A percentile compares a stretch with the other conserved stretches of the same genome.
These are phyloP conservation scores for Sparassis latifolia DNA, from an alignment of 1,284 basidiomycete species.

Conservation along the genomic window DNA sequence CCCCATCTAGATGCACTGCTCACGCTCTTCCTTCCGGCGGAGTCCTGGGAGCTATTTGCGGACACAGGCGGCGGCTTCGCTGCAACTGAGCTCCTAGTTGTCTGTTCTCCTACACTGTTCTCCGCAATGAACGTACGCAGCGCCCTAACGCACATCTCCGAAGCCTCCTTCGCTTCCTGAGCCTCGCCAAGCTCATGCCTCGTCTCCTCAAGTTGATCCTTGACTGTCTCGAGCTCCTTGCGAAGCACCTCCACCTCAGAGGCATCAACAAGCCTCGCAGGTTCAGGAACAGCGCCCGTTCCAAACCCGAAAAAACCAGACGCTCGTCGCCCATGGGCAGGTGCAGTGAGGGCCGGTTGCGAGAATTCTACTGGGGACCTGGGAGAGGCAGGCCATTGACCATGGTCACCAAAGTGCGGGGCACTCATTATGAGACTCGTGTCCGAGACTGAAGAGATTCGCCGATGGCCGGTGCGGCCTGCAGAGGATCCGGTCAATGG, in stretches of 20 bases:
- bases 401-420: slow-evolving; percentile 9
- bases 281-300: slow-evolving; percentile 33
- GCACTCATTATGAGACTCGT: slow-evolving; percentile 27
- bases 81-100: slow-evolving; percentile 16
- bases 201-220: slow-evolving; percentile 55
- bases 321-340: slow-evolving; percentile 36
- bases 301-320: slow-evolving; percentile 48
- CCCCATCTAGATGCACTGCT: slow-evolving; percentile 27
- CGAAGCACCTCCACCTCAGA: slow-evolving; percentile 48
- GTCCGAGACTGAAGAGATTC: slow-evolving; percentile 64
- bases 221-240: slow-evolving; percentile 53
- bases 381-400: slow-evolving; percentile 17
- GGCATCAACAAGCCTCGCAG: slow-evolving; percentile 16
- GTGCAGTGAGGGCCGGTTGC: slow-evolving; percentile 15
- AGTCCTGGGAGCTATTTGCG: neutral
- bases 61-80: slow-evolving; percentile 6
- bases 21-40: slow-evolving; percentile 6
- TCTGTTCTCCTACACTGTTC: slow-evolving; percentile 48
- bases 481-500: slow-evolving; percentile 53
- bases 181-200: slow-evolving; percentile 67
- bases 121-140: slow-evolving; percentile 82
- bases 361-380: slow-evolving; percentile 14
- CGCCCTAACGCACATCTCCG: slow-evolving; percentile 78
- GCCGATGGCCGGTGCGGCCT: slow-evolving; percentile 49
- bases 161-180: slow-evolving; percentile 80